A percentile compares a stretch with the other conserved stretches of the same genome.
Evolutionary conservation across 1,284 basidiomycete species (phyloP).

Genomic region (Cryptococcus hybrid): DNA sequence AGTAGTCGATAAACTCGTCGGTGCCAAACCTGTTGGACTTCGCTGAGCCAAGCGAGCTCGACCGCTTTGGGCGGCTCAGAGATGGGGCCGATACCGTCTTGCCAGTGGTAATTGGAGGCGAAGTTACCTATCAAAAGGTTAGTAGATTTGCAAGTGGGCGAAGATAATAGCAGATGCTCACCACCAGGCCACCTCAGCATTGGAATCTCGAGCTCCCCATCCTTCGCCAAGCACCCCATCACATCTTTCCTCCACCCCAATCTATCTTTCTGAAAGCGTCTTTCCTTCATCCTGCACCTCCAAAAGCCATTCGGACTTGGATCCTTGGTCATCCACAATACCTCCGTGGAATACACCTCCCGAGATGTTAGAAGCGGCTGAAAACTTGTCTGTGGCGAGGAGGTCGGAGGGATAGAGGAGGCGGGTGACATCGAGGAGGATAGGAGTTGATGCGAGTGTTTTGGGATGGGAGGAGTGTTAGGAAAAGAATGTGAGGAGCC

Average conservation of each 20-base stretch:
- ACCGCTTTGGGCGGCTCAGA: slow-evolving; percentile 57
- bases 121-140: slow-evolving; percentile 39
- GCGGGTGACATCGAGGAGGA: slow-evolving; percentile 20
- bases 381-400: slow-evolving; percentile 51
- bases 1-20: slow-evolving; percentile 54
- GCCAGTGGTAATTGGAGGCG: slow-evolving; percentile 65
- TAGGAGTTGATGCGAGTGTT: slow-evolving; percentile 12
- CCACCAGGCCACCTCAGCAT: slow-evolving; percentile 63
- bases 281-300: slow-evolving; percentile 32
- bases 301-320: slow-evolving; percentile 43
- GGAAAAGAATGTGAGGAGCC: slow-evolving; percentile 1
- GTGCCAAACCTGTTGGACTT: slow-evolving; percentile 67
- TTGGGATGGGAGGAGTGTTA: slow-evolving; percentile 19
- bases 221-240: slow-evolving; percentile 55
- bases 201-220: slow-evolving; percentile 57
- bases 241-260: slow-evolving; percentile 61
- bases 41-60: slow-evolving; percentile 65
- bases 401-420: slow-evolving; percentile 22
- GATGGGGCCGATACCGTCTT: slow-evolving; percentile 63
- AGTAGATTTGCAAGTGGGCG: not conserved
- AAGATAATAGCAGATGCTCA: slow-evolving; percentile 43
- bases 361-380: slow-evolving; percentile 63
- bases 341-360: slow-evolving; percentile 65
- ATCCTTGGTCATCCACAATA: slow-evolving; percentile 54
- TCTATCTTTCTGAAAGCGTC: slow-evolving; percentile 28